A percentile compares a stretch with the other conserved stretches of the same genome.
Evolutionary conservation across 805 yeast species (phyloP).

Genomic region (Yamadazyma laniorum): DNA sequence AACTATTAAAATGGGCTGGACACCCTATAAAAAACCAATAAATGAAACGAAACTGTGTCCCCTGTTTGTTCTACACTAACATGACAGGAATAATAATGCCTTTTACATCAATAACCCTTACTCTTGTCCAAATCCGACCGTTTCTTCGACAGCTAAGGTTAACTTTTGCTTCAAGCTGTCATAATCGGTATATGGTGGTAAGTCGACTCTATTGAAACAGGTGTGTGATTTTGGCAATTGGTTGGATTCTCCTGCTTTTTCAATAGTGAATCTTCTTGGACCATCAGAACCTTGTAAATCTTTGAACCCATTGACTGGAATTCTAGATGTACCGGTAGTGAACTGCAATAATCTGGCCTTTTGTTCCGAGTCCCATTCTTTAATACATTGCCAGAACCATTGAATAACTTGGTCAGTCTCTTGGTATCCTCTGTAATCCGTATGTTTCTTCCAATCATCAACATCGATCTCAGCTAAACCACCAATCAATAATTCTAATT

Average conservation of each 20-base stretch:
- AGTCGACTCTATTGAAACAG: slow-evolving; percentile 97
- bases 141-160: slow-evolving; percentile 96
- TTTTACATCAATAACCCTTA: too few relatives aligned
- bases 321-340: slow-evolving; percentile 98
- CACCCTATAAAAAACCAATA: too few relatives aligned
- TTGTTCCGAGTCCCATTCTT: slow-evolving; percentile 95
- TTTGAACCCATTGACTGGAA: slow-evolving; percentile 98
- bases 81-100: not conserved
- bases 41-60: too few relatives aligned
- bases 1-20: not conserved
- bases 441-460: slow-evolving; percentile 98
- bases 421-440: slow-evolving; percentile 97
- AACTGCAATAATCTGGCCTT: slow-evolving; percentile 93
- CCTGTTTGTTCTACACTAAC: too few relatives aligned
- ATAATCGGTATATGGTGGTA: slow-evolving; percentile 88
- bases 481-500: slow-evolving; percentile 92
- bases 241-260: slow-evolving; percentile 91
- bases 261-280: slow-evolving; percentile 97
- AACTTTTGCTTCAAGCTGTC: slow-evolving; percentile 85
- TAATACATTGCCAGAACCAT: slow-evolving; percentile 97
- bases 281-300: slow-evolving; percentile 99
- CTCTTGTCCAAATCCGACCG: slow-evolving; percentile 99
- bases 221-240: slow-evolving; percentile 98
- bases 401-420: slow-evolving; percentile 95
- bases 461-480: slow-evolving; percentile 98